Evolutionary conservation across 1,284 basidiomycete species (phyloP).

Genomic region (Fomitiporia mediterranea): DNA sequence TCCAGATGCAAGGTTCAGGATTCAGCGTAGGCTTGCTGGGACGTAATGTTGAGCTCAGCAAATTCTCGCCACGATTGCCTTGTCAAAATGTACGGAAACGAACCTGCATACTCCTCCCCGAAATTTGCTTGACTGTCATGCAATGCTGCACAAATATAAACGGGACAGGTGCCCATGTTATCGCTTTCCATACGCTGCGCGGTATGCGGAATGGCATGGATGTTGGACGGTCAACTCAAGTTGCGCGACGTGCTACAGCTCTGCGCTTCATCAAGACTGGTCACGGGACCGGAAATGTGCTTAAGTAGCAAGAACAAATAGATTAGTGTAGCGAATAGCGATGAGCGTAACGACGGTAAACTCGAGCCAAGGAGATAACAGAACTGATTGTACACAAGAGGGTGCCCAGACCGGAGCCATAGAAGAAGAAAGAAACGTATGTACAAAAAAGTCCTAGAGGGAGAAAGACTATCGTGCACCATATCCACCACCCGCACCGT

Average conservation of each 20-base stretch:
- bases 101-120: constrained; percentile 75
- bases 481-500: constrained; percentile 16
- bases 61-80: neutral
- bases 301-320: neutral
- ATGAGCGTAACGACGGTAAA: neutral
- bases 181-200: constrained; percentile 17
- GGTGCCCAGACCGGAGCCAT: neutral
- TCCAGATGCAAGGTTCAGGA: constrained; percentile 56
- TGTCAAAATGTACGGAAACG: constrained; percentile 19
- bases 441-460: constrained; percentile 8
- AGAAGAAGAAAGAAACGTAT: constrained; percentile 3
- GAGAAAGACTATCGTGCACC: constrained; percentile 10
- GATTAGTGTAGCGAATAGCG: constrained; percentile 2
- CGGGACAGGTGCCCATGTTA: constrained; percentile 57
- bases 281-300: neutral
- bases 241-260: neutral
- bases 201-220: constrained; percentile 7
- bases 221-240: neutral
- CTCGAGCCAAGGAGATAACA: neutral
- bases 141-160: constrained; percentile 47
- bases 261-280: neutral
- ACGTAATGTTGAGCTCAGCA: constrained; percentile 12
- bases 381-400: constrained; percentile 13
- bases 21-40: constrained; percentile 69
- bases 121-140: constrained; percentile 50